Percentiles rank a stretch among this genome's conserved stretches.
These are phyloP conservation scores for Solanum clarkiae DNA, from an alignment of 257 asterid genomes.

Conservation along the genomic window DNA sequence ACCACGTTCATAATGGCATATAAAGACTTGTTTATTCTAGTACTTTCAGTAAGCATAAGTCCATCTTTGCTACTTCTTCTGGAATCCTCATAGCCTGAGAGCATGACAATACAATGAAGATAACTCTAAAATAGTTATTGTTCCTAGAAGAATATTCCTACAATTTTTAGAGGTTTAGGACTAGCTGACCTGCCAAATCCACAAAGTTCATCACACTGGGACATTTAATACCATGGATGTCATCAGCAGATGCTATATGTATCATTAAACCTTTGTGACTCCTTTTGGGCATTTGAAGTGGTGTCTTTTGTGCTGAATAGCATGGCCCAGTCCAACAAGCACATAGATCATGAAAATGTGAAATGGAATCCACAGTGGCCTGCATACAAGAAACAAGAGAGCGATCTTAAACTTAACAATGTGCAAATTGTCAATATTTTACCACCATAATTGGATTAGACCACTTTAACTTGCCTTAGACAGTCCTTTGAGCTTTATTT, in stretches of 20 bases:
- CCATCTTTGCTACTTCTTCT: conserved; percentile 49
- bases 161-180: background rate
- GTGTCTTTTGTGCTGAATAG: conserved; percentile 20
- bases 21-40: conserved; percentile 47
- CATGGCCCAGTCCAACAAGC: conserved; percentile 10
- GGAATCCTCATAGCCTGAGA: conserved; percentile 69
- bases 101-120: background rate
- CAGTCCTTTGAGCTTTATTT: conserved; percentile 67
- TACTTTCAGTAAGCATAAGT: conserved; percentile 30
- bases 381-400: conserved; percentile 12
- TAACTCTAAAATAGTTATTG: background rate
- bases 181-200: conserved; percentile 69
- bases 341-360: conserved; percentile 35
- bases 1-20: conserved; percentile 57
- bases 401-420: background rate
- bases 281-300: conserved; percentile 26
- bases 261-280: conserved; percentile 60
- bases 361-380: conserved; percentile 42
- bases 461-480: conserved; percentile 40
- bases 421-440: background rate
- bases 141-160: background rate
- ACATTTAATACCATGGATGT: conserved; percentile 17
- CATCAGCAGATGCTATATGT: conserved; percentile 31
- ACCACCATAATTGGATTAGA: background rate
- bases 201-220: conserved; percentile 61